Conservation (phyloP, 129 eudicot species). For the Lactuca sativa region DNA sequence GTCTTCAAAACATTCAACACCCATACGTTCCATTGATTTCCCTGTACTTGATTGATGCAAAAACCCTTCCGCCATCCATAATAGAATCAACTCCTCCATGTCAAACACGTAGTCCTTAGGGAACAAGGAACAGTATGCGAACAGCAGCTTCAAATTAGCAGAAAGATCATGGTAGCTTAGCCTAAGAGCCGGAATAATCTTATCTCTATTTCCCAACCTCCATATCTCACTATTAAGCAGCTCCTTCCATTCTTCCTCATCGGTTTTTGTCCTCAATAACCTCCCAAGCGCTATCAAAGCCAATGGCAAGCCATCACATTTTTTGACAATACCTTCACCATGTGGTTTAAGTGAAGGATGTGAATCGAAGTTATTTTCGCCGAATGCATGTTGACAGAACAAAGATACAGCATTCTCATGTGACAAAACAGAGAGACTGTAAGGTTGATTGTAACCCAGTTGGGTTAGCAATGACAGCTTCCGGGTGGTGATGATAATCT, state of each 20-base stretch:
- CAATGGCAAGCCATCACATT: conserved; percentile 22
- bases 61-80: conserved; percentile 46
- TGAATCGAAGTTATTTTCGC: conserved; percentile 14
- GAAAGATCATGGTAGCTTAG: conserved; percentile 44
- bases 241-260: conserved; percentile 1
- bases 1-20: conserved; percentile 27
- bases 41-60: conserved; percentile 13
- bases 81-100: conserved; percentile 10
- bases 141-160: conserved; percentile 25
- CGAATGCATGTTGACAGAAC: conserved; percentile 2
- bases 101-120: conserved; percentile 37
- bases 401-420: not conserved
- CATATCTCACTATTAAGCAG: conserved; percentile 7
- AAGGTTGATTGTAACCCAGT: conserved; percentile 19
- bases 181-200: conserved; percentile 29
- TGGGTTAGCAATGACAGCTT: conserved; percentile 35
- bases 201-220: not conserved
- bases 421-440: not conserved
- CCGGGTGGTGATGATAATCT: conserved; percentile 56
- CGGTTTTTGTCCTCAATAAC: not conserved
- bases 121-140: conserved; percentile 38
- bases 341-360: conserved; percentile 2
- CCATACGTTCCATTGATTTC: conserved; percentile 24
- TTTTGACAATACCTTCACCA: conserved; percentile 13
- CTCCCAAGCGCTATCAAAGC: conserved; percentile 20